These are phyloP conservation scores for Spergularia azorica DNA, from an alignment of 179 eudicot genomes.

Conservation along the genomic window DNA sequence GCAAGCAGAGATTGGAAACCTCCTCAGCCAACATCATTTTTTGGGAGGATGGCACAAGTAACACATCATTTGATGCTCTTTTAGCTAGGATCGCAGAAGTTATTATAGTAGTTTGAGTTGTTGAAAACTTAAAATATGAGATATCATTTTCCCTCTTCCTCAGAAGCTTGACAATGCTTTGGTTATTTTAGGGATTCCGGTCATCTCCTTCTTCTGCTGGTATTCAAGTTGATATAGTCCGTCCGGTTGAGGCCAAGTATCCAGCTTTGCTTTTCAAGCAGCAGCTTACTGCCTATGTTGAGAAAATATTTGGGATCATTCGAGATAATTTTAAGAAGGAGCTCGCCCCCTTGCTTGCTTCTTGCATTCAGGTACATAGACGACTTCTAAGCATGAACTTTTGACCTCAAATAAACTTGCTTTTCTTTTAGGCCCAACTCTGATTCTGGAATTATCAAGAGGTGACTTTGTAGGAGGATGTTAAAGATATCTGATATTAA, in stretches of 20 bases:
- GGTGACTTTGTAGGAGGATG: background rate
- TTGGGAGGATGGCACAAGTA: slow-evolving; percentile 92
- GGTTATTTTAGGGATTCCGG: slow-evolving; percentile 62
- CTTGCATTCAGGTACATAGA: slow-evolving; percentile 40
- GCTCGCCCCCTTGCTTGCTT: slow-evolving; percentile 51
- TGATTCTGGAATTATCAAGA: background rate
- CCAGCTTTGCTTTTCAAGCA: slow-evolving; percentile 92
- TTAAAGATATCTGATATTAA: background rate
- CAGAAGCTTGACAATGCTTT: background rate
- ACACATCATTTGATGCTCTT: slow-evolving; percentile 15
- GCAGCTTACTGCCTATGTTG: slow-evolving; percentile 87
- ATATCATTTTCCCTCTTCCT: background rate
- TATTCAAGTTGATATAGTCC: slow-evolving; percentile 55
- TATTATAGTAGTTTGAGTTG: slow-evolving; percentile 9
- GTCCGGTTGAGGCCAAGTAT: slow-evolving; percentile 73
- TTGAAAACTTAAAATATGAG: background rate
- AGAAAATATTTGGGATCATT: slow-evolving; percentile 68
- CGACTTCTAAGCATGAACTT: background rate
- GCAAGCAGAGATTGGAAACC: slow-evolving; percentile 53
- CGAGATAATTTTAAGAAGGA: slow-evolving; percentile 67
- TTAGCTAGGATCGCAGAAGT: background rate
- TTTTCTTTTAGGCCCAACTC: background rate
- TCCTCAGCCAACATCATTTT: slow-evolving; percentile 80
- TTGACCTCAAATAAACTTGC: slow-evolving; percentile 13
- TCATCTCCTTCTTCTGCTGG: slow-evolving; percentile 61